These are phyloP conservation scores for Wallacemonas collosoma DNA, from an alignment of 208 protist genomes.

Conservation along the genomic window DNA sequence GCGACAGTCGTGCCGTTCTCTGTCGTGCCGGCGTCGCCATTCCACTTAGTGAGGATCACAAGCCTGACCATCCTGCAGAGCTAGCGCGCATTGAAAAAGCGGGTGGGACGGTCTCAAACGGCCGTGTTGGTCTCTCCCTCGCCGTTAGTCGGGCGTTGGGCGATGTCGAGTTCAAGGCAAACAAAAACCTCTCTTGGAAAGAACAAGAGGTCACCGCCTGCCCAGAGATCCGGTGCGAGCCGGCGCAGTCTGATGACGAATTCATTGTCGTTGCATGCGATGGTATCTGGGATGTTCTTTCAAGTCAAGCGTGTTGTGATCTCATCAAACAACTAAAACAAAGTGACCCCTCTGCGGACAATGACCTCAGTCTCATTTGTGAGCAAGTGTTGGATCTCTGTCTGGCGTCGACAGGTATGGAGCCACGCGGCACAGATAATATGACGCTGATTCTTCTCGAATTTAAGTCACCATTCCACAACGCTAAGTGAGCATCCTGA, in stretches of 20 bases:
- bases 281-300: conserved; percentile 94
- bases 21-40: conserved; percentile 66
- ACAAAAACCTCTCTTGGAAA: conserved; percentile 52
- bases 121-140: conserved; percentile 91
- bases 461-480: conserved; percentile 81
- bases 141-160: conserved; percentile 94
- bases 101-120: conserved; percentile 83
- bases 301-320: conserved; percentile 75
- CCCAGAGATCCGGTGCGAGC: conserved; percentile 63
- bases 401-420: conserved; percentile 59
- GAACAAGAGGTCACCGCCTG: conserved; percentile 81
- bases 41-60: conserved; percentile 90
- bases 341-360: conserved; percentile 12
- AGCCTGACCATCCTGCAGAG: conserved; percentile 73
- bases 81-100: conserved; percentile 79
- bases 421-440: conserved; percentile 78
- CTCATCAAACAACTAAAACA: conserved; percentile 45
- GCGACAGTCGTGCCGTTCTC: conserved; percentile 91
- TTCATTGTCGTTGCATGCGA: conserved; percentile 94
- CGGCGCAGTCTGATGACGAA: conserved; percentile 50
- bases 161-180: conserved; percentile 92
- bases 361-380: conserved; percentile 75
- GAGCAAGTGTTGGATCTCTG: conserved; percentile 79
- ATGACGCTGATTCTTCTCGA: conserved; percentile 90
- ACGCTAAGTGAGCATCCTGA: not conserved